phyloP scores from a whole-genome alignment of 2,329 filamentous ascomycete species.

The Pseudonectria buxi region DNA sequence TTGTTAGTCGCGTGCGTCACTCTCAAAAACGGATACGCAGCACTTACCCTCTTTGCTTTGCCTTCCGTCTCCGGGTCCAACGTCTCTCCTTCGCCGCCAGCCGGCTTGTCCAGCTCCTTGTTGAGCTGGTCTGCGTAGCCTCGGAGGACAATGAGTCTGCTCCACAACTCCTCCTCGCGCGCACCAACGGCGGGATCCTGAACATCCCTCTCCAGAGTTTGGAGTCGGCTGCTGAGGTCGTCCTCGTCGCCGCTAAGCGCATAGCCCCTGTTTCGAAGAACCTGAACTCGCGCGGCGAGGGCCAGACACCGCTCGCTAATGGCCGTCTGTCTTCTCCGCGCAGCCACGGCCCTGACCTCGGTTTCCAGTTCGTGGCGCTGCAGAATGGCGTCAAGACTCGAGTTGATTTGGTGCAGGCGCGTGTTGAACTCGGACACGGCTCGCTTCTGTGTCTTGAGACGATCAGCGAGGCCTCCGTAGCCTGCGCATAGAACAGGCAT shows the following conservation, averaged over 20 bases:
- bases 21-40: background rate
- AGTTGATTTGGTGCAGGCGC: slow-evolving; percentile 73
- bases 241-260: slow-evolving; percentile 75
- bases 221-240: slow-evolving; percentile 64
- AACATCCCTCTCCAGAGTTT: slow-evolving; percentile 60
- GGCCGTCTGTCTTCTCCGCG: slow-evolving; percentile 63
- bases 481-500: slow-evolving; percentile 72
- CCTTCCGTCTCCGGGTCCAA: slow-evolving; percentile 64
- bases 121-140: slow-evolving; percentile 67
- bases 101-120: slow-evolving; percentile 65
- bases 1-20: slow-evolving; percentile 8
- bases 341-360: slow-evolving; percentile 65
- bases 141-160: slow-evolving; percentile 66
- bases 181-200: slow-evolving; percentile 70
- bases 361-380: slow-evolving; percentile 71
- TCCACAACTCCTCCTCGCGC: slow-evolving; percentile 80
- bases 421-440: slow-evolving; percentile 64
- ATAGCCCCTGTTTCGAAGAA: slow-evolving; percentile 74
- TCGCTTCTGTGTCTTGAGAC: slow-evolving; percentile 64
- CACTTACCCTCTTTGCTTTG: slow-evolving; percentile 65
- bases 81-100: slow-evolving; percentile 46
- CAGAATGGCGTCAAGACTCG: slow-evolving; percentile 63
- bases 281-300: slow-evolving; percentile 72
- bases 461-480: slow-evolving; percentile 63
- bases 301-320: slow-evolving; percentile 67